A percentile compares a stretch with the other conserved stretches of the same genome.
These are phyloP conservation scores for Fusarium caatingaense DNA, from an alignment of 2,329 filamentous ascomycete genomes.

Conservation along the genomic window DNA sequence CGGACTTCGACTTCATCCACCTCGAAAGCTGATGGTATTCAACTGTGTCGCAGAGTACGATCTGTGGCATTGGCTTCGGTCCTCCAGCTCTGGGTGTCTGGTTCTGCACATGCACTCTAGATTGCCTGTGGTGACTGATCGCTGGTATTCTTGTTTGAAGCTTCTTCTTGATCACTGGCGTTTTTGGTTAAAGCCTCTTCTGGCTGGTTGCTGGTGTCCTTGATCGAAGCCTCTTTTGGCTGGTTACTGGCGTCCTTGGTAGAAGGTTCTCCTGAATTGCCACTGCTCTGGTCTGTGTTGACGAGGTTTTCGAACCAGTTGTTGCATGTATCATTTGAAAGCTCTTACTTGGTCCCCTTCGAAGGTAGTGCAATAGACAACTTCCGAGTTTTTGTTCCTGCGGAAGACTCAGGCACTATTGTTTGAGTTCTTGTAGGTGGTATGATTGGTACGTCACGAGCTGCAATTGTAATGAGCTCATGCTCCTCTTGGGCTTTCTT, in stretches of 20 bases:
- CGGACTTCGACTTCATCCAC: slow-evolving; percentile 16
- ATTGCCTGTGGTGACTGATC: neutral
- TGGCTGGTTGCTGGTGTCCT: too few relatives aligned
- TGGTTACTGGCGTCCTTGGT: too few relatives aligned
- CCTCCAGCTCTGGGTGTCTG: neutral
- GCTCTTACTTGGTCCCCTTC: neutral
- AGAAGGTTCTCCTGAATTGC: neutral
- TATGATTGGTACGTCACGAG: neutral
- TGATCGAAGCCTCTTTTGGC: too few relatives aligned
- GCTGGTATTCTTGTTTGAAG: neutral
- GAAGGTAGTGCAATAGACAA: neutral
- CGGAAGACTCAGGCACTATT: neutral
- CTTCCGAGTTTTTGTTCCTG: neutral
- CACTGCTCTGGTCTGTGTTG: neutral
- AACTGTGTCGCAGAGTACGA: neutral
- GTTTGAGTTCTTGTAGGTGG: neutral
- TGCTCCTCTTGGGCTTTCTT: neutral
- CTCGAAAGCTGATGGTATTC: too few relatives aligned
- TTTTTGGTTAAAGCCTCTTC: too few relatives aligned
- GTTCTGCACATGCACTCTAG: neutral
- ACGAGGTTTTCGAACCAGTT: neutral
- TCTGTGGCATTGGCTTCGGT: neutral
- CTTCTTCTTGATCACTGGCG: too few relatives aligned
- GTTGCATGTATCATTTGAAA: too few relatives aligned
- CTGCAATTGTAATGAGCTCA: too few relatives aligned